Conservation (phyloP, 2,329 filamentous ascomycete species). For the Akanthomyces lecanii region DNA sequence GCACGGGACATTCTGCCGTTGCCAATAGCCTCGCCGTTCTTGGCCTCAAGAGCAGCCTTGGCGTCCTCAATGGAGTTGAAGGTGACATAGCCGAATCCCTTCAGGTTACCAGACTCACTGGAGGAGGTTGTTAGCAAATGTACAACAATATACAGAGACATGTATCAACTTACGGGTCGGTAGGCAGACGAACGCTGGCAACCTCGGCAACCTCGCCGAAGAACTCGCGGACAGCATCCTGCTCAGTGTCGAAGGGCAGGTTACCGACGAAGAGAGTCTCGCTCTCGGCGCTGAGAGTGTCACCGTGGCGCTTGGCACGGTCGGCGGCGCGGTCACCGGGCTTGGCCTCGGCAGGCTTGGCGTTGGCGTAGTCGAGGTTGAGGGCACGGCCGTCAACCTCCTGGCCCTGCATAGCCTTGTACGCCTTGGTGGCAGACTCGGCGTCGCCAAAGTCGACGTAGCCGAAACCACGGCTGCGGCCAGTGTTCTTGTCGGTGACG, state of each 20-base stretch:
- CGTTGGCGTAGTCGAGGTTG: constrained; percentile 74
- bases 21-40: constrained; percentile 62
- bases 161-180: constrained; percentile 59
- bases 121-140: constrained; percentile 18
- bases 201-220: constrained; percentile 69
- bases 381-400: constrained; percentile 71
- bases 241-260: constrained; percentile 76
- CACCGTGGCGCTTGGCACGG: constrained; percentile 68
- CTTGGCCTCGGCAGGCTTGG: constrained; percentile 54
- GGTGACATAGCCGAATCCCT: constrained; percentile 90
- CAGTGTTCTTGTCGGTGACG: constrained; percentile 75
- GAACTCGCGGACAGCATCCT: constrained; percentile 68
- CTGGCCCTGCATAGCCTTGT: constrained; percentile 68
- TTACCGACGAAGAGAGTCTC: constrained; percentile 92
- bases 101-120: constrained; percentile 74
- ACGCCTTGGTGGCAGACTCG: constrained; percentile 65
- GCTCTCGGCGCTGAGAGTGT: constrained; percentile 72
- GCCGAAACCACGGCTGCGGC: constrained; percentile 86
- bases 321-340: constrained; percentile 56
- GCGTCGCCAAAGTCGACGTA: constrained; percentile 80
- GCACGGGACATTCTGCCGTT: constrained; percentile 65
- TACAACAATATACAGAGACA: accelerated
- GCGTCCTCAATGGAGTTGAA: constrained; percentile 81
- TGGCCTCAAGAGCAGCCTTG: constrained; percentile 64
- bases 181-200: constrained; percentile 80